A percentile compares a stretch with the other conserved stretches of the same genome.
phyloP scores from a whole-genome alignment of 106 monocot species.

The Hemerocallis citrina region DNA sequence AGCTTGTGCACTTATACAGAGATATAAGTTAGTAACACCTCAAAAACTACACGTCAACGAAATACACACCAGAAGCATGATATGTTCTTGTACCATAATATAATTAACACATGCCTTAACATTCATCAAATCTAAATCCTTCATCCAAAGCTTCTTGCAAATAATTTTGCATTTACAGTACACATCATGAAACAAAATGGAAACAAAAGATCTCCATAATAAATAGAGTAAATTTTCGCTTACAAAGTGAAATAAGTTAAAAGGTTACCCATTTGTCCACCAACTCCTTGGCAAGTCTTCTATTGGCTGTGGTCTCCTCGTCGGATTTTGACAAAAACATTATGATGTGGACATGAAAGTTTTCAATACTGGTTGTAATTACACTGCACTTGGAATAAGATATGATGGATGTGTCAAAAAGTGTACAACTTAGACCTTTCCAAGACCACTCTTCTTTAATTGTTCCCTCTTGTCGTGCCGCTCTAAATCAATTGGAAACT shows the following conservation, averaged over 20 bases:
- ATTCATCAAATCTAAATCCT: background rate
- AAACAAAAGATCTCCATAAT: background rate
- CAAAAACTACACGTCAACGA: no score
- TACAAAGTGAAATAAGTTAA: background rate
- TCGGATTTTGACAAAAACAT: constrained; percentile 99
- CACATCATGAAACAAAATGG: background rate
- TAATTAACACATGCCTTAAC: background rate
- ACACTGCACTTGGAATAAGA: background rate
- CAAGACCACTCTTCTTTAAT: constrained; percentile 95
- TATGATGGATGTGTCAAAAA: background rate
- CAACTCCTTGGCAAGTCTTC: constrained; percentile 88
- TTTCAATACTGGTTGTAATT: background rate
- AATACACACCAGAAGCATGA: no score
- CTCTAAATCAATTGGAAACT: constrained; percentile 97
- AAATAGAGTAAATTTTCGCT: background rate
- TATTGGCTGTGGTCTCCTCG: constrained; percentile 90
- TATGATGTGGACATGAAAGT: constrained; percentile 51
- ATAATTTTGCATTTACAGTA: no score
- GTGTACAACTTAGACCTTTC: constrained; percentile 51
- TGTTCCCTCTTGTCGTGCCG: constrained; percentile 77
- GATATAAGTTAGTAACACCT: no score
- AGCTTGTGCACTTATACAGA: no score
- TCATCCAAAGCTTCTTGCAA: background rate
- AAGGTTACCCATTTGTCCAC: constrained; percentile 95
- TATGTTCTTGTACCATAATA: no score